These are phyloP conservation scores for Spongospora subterranea DNA, from an alignment of 208 protist species.

Conservation along the genomic window DNA sequence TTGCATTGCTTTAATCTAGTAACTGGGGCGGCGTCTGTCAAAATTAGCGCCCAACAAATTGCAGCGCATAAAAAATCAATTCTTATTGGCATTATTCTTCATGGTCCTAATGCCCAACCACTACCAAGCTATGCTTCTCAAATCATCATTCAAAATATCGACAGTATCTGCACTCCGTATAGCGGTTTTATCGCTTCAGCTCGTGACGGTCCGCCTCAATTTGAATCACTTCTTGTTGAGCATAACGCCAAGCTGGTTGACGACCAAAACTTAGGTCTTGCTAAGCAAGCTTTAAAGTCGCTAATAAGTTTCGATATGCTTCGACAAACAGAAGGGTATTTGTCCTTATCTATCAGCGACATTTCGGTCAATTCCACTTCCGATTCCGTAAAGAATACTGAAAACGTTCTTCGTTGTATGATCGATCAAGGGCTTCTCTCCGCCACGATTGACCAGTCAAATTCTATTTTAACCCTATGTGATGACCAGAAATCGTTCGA, in stretches of 20 bases:
- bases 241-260: background rate
- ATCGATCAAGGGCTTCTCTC: background rate
- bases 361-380: background rate
- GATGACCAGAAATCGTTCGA: background rate
- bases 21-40: background rate
- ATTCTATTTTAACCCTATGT: background rate
- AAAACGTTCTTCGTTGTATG: background rate
- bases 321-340: background rate
- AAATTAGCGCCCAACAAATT: conserved; percentile 36
- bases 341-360: background rate
- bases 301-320: background rate
- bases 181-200: background rate
- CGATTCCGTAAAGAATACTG: background rate
- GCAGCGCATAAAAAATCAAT: conserved; percentile 17
- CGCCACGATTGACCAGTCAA: conserved; percentile 34
- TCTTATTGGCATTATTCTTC: background rate
- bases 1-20: background rate
- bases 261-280: conserved; percentile 18
- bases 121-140: background rate
- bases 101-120: background rate
- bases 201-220: background rate
- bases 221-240: background rate
- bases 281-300: conserved; percentile 7
- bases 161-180: background rate
- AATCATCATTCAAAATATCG: conserved; percentile 27